Conservation (phyloP, 2,329 filamentous ascomycete species). For the Dactylellina leptospora region DNA sequence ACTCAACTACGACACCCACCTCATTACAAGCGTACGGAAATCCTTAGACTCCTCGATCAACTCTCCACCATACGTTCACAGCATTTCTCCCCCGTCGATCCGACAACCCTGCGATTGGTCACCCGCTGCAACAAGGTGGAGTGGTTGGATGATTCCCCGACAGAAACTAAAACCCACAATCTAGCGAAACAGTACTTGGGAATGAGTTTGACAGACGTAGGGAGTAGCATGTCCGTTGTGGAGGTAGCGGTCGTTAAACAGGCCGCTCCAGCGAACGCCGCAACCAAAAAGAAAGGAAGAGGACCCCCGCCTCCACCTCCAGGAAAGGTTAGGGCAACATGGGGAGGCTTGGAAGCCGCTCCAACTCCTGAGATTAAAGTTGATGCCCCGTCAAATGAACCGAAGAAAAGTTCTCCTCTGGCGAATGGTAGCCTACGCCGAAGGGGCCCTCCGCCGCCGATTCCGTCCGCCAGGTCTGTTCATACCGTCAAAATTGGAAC, state of each 20-base stretch:
- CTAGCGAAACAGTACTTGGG: conserved; percentile 69
- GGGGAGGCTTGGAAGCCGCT: conserved; percentile 40
- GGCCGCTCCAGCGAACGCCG: conserved; percentile 82
- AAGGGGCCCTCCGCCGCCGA: conserved; percentile 35
- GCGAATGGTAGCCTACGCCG: conserved; percentile 29
- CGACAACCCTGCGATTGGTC: conserved; percentile 80
- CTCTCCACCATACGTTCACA: conserved; percentile 72
- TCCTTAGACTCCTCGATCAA: conserved; percentile 77
- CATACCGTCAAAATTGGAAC: conserved; percentile 39
- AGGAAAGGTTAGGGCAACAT: conserved; percentile 26
- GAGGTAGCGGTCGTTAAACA: conserved; percentile 82
- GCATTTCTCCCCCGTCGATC: conserved; percentile 82
- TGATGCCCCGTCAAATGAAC: conserved; percentile 3
- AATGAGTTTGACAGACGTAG: conserved; percentile 75
- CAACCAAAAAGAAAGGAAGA: conserved; percentile 67
- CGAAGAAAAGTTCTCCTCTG: conserved; percentile 10
- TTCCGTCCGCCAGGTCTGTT: conserved; percentile 41
- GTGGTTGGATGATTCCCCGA: conserved; percentile 67
- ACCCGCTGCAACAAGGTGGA: conserved; percentile 76
- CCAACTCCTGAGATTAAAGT: conserved; percentile 15
- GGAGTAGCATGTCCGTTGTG: conserved; percentile 77
- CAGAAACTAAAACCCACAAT: conserved; percentile 59
- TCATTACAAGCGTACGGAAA: conserved; percentile 89
- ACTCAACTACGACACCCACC: conserved; percentile 87
- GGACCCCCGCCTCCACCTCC: conserved; percentile 44